phyloP scores from a whole-genome alignment of 129 eudicot species.

The Ambrosia trifida region DNA sequence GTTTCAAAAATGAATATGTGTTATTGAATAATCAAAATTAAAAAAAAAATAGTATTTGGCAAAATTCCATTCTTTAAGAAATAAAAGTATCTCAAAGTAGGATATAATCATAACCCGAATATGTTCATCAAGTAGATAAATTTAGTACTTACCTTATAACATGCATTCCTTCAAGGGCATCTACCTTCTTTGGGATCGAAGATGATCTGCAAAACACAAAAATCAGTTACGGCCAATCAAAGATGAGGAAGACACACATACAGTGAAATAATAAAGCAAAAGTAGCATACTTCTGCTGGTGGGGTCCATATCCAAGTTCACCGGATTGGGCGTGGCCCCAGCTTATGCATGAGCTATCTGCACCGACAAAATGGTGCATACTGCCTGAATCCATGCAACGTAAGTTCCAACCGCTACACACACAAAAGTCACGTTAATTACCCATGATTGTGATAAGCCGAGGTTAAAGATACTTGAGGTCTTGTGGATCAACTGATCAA shows the following conservation, averaged over 20 bases:
- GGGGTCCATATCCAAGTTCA: constrained; percentile 93
- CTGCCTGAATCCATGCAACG: constrained; percentile 96
- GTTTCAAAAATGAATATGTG: neutral
- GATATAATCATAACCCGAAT: neutral
- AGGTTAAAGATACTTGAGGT: neutral
- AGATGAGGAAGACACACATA: neutral
- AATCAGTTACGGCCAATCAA: neutral
- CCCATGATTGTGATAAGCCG: neutral
- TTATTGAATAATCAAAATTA: neutral
- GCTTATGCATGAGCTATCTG: constrained; percentile 91
- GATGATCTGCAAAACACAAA: constrained; percentile 61
- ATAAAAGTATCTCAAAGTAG: neutral
- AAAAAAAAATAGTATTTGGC: neutral
- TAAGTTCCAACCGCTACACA: constrained; percentile 74
- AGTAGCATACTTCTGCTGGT: constrained; percentile 67
- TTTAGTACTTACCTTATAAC: constrained; percentile 65
- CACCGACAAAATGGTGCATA: constrained; percentile 93
- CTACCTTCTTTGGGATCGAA: constrained; percentile 82
- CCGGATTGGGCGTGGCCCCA: constrained; percentile 96
- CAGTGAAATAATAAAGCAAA: neutral
- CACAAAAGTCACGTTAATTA: neutral
- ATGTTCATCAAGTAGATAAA: neutral
- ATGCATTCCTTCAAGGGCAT: constrained; percentile 92
- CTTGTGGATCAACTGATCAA: neutral
- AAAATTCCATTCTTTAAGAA: neutral